phyloP scores from a whole-genome alignment of 257 asterid species.

The Lycium barbarum region DNA sequence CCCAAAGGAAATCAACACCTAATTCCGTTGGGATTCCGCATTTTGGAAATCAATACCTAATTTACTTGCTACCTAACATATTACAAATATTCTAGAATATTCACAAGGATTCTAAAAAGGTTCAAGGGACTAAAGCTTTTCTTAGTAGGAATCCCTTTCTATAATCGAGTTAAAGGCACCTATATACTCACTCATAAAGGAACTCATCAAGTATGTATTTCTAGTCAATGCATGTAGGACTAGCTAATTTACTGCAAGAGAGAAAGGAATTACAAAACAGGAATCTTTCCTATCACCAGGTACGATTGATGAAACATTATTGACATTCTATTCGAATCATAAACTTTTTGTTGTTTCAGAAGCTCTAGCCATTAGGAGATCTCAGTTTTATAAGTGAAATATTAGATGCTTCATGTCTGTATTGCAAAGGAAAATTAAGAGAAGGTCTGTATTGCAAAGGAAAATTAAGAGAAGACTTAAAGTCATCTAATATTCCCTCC shows the following conservation, averaged over 20 bases:
- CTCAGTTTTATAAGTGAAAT: slow-evolving; percentile 2
- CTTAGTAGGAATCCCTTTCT: not conserved
- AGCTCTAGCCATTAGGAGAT: not conserved
- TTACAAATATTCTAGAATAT: too few species aligned
- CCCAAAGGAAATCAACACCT: too few species aligned
- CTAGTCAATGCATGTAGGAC: not conserved
- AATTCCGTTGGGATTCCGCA: too few species aligned
- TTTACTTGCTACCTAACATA: too few species aligned
- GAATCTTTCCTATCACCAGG: not conserved
- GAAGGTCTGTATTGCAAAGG: not conserved
- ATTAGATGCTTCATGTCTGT: not conserved
- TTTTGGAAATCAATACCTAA: too few species aligned
- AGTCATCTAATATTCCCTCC: not conserved
- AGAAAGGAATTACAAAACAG: not conserved
- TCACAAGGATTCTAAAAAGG: too few species aligned
- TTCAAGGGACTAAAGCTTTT: slow-evolving; percentile 2
- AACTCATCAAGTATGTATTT: not conserved
- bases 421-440: not conserved
- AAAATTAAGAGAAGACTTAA: not conserved
- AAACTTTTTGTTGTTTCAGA: not conserved
- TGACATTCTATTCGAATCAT: not conserved
- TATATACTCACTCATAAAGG: not conserved
- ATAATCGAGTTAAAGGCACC: not conserved
- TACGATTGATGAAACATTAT: not conserved
- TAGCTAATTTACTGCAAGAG: not conserved